Conservation (phyloP, 371 early-diverging fungal genomes). For the Mortierella sp. region DNA sequence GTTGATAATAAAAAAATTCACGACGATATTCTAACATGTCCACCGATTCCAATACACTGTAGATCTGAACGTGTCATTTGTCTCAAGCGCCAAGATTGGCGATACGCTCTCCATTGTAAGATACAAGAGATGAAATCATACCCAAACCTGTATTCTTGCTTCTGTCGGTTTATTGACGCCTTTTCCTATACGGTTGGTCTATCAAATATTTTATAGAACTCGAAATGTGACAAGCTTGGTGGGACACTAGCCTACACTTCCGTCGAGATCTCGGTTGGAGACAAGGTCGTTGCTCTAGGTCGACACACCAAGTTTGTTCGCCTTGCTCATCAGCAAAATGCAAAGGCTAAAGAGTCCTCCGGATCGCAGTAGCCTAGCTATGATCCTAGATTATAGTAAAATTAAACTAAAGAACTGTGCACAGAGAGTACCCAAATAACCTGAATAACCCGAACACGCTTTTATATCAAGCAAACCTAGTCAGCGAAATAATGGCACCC, state of each 20-base stretch:
- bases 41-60: background rate
- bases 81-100: constrained; percentile 67
- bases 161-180: background rate
- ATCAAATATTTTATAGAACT: constrained; percentile 52
- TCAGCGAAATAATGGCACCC: no score
- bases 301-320: constrained; percentile 74
- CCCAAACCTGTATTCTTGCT: background rate
- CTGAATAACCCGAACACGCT: no score
- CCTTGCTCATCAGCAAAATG: constrained; percentile 37
- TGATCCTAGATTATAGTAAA: background rate
- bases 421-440: background rate
- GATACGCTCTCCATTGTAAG: constrained; percentile 63
- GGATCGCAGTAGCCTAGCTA: background rate
- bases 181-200: no score
- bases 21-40: background rate
- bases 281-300: constrained; percentile 66
- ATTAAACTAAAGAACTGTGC: background rate
- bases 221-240: constrained; percentile 71
- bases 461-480: no score
- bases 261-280: constrained; percentile 63
- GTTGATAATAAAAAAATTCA: background rate
- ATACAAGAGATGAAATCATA: background rate
- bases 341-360: constrained; percentile 12
- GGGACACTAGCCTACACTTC: constrained; percentile 73
- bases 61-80: constrained; percentile 69